These are phyloP conservation scores for Pseudohalonectria lignicola DNA, from an alignment of 2,329 filamentous ascomycete genomes.

Conservation along the genomic window DNA sequence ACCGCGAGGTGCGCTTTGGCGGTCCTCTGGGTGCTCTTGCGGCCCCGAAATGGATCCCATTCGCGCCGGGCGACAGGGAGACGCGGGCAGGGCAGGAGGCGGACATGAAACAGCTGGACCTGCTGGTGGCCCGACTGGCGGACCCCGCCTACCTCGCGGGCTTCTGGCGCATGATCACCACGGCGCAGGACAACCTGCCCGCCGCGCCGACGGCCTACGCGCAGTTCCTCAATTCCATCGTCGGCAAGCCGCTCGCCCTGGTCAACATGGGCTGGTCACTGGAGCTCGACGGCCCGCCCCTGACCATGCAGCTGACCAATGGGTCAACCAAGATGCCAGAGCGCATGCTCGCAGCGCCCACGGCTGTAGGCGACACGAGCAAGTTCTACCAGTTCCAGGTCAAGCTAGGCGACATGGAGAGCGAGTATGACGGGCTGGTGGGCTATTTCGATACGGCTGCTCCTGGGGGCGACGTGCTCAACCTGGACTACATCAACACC, in stretches of 20 bases:
- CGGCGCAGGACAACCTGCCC: constrained; percentile 12
- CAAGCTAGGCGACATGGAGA: constrained; percentile 21
- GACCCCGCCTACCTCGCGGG: constrained; percentile 24
- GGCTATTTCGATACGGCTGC: constrained; percentile 21
- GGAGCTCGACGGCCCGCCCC: constrained; percentile 17
- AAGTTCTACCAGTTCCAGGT: constrained; percentile 21
- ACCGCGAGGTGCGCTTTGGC: constrained; percentile 26
- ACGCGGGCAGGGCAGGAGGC: constrained; percentile 4
- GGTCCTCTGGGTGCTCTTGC: constrained; percentile 13
- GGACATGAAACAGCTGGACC: constrained; percentile 15
- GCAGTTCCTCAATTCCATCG: constrained; percentile 19
- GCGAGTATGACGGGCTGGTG: constrained; percentile 24
- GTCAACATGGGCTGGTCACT: constrained; percentile 26
- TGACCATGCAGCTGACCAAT: not conserved
- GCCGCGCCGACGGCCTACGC: constrained; percentile 23
- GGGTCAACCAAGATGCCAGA: not conserved
- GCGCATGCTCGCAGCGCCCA: not conserved
- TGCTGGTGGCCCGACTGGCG: constrained; percentile 12
- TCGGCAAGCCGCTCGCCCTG: constrained; percentile 29
- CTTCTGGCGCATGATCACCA: constrained; percentile 24
- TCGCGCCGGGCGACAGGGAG: constrained; percentile 9
- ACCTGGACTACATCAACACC: constrained; percentile 15
- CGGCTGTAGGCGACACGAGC: constrained; percentile 2
- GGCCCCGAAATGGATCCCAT: constrained; percentile 22
- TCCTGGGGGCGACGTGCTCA: constrained; percentile 7